Percentiles rank a stretch among this genome's conserved stretches.
These are phyloP conservation scores for Cardamine chenopodiifolia DNA, from an alignment of 345 rosid genomes.

Conservation along the genomic window DNA sequence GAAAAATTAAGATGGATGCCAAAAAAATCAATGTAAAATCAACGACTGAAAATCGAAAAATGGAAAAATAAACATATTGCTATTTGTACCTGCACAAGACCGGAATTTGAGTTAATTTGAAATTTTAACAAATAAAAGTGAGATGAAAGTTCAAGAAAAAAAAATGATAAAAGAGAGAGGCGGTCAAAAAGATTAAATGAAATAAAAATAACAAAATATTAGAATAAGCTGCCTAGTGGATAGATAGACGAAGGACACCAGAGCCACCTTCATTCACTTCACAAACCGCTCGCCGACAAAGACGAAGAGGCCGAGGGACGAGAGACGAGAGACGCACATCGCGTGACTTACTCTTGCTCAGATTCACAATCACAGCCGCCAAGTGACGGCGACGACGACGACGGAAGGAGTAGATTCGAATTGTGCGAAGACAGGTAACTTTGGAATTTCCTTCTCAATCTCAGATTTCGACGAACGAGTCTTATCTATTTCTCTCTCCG, in stretches of 20 bases:
- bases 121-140: constrained; percentile 6
- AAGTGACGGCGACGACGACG: constrained; percentile 21
- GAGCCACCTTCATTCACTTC: constrained; percentile 45
- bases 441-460: constrained; percentile 22
- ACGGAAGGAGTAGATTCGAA: constrained; percentile 31
- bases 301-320: constrained; percentile 41
- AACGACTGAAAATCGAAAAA: neutral
- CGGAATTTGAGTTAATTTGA: constrained; percentile 9
- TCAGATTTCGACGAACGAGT: constrained; percentile 40
- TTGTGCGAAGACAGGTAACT: constrained; percentile 27
- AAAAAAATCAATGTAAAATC: neutral
- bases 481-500: constrained; percentile 4
- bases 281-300: constrained; percentile 48
- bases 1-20: neutral
- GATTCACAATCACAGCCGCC: constrained; percentile 17
- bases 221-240: constrained; percentile 41
- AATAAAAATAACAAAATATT: neutral
- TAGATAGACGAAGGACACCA: constrained; percentile 38
- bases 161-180: neutral
- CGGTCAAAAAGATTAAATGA: constrained; percentile 23
- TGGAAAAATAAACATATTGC: neutral
- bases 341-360: neutral
- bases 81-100: no score
- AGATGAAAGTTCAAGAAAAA: neutral
- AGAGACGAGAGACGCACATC: constrained; percentile 9